Evolutionary conservation across 768 basidiomycete genomes (phyloP), one percentile per base, ranked within the genome.

Genomic region (Russula dissimulans): DNA sequence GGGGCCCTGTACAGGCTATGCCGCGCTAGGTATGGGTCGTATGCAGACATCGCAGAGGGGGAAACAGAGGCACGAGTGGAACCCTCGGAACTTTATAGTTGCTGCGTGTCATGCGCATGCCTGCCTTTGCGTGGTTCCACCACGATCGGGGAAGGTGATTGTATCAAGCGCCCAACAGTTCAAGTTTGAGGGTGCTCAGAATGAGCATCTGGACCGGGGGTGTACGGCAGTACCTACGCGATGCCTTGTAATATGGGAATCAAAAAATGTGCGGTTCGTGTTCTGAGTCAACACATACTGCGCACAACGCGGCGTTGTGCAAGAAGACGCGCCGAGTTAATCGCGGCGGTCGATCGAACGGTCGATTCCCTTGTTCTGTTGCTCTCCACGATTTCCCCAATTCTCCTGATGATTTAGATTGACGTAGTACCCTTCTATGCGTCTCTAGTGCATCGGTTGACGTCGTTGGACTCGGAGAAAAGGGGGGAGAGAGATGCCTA

Each of bases 1-100:
- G 60, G 60, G 36, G 49, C 31, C 43, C 60, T 36, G 51, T 53
- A 53, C 22, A 50, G 32, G 49, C 60, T 36, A 44, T 42, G 47
- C 14, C 55, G 60, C 29, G 36, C 55, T 38, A 9, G n/a, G 51
- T 57, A 57, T 31, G 60, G 56, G 56, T 57, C 56, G 43, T 57
- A 57, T 41, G 53, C 56, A n/a, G 60, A 61, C 60, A 61, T 61
- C n/a, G 51, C 22, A 12, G 48, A 39, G 45, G 44, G 9, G 9
- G 47, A 53, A 34, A 50, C 42, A 31, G 39, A 17, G 39, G 34
- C 39, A 56, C 18, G 4, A 53, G 38, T n/a, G 5, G n/a, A 17
- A 10, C 12, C 32, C 17, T 54, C 32, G 38, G 32, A 36, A 26
- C 47, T 39, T 61, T 61, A 61, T 61, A 61, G 39, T 15, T 31